These are phyloP conservation scores for Cryptococcus sp. DNA, from an alignment of 1,284 basidiomycete species.

Conservation along the genomic window DNA sequence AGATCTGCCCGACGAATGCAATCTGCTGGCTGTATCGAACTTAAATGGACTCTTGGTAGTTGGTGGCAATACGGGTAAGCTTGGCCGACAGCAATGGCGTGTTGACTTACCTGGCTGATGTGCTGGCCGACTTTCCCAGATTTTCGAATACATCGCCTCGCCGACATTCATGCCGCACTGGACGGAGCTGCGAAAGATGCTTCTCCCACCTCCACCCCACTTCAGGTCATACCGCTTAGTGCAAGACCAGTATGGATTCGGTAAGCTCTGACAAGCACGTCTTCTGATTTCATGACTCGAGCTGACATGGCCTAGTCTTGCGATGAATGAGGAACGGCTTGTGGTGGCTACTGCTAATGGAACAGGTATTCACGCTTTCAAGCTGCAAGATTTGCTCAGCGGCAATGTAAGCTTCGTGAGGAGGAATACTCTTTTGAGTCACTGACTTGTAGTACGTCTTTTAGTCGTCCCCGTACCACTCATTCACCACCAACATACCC, in stretches of 20 bases:
- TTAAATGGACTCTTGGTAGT: constrained; percentile 48
- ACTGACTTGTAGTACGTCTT: neutral
- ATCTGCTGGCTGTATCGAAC: constrained; percentile 53
- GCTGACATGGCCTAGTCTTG: constrained; percentile 31
- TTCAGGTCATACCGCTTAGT: constrained; percentile 31
- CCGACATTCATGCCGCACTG: constrained; percentile 33
- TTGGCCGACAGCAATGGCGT: neutral
- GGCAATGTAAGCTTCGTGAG: constrained; percentile 36
- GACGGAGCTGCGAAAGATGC: constrained; percentile 38
- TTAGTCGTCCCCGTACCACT: constrained; percentile 41
- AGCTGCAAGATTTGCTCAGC: constrained; percentile 35
- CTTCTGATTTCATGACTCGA: neutral
- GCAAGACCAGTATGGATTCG: constrained; percentile 49
- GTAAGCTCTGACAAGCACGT: constrained; percentile 21
- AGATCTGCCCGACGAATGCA: constrained; percentile 45
- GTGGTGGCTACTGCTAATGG: constrained; percentile 37
- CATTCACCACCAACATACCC: constrained; percentile 41
- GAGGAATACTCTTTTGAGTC: neutral
- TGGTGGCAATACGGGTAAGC: constrained; percentile 47
- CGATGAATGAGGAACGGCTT: constrained; percentile 42
- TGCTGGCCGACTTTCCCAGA: constrained; percentile 21
- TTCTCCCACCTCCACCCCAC: constrained; percentile 24
- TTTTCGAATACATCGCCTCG: constrained; percentile 43
- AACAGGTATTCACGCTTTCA: constrained; percentile 36
- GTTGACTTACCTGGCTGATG: neutral